Evolutionary conservation across 495 filamentous ascomycete genomes (phyloP), one percentile per base, ranked within the genome.

Genomic region (Hapsidospora chrysogenum): DNA sequence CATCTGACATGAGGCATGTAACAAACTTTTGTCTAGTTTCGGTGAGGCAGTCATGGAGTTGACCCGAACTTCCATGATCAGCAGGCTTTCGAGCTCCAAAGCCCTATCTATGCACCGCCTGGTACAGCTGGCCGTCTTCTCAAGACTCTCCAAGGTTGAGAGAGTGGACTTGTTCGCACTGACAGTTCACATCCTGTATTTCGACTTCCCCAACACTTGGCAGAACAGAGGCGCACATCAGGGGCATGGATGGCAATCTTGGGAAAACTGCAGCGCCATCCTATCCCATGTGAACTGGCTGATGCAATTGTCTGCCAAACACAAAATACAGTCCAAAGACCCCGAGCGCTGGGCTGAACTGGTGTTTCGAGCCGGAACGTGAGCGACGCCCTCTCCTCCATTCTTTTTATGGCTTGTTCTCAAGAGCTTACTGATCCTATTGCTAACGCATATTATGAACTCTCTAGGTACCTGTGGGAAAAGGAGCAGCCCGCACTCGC

Each of bases 131-230:
- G 40, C 22, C 3, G 30, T 34, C 4, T 26, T 41, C 8, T 13
- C 17, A 17, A 31, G 22, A 17, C 40, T 29, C 1, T 21, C 30
- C 10, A 16, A 33, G 10, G 7, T 16, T 0, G 29, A 37, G 14
- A 29, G 29, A 17, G 20, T 38, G 11, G 15, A 3, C 1, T 19
- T 28, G 9, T 38, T 38, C 20, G 40, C 37, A n/a, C n/a, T 30
- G 21, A 35, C 40, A 2, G 25, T 41, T 7, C 15, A 30, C 5
- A 29, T 41, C 13, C 23, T 41, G 9, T 41, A 29, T 15, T 35
- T 25, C 29, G 33, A 19, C 16, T 41, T 41, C 22, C 40, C 40
- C 17, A 41, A 29, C 29, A 37, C 35, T 3, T 41, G 40, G 40
- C 20, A 37, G 10, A 6, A 28, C 13, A 2, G 33, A 8, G 34